These are phyloP conservation scores for Beauveria sp. DNA, from an alignment of 2,329 filamentous ascomycete species.

Conservation along the genomic window DNA sequence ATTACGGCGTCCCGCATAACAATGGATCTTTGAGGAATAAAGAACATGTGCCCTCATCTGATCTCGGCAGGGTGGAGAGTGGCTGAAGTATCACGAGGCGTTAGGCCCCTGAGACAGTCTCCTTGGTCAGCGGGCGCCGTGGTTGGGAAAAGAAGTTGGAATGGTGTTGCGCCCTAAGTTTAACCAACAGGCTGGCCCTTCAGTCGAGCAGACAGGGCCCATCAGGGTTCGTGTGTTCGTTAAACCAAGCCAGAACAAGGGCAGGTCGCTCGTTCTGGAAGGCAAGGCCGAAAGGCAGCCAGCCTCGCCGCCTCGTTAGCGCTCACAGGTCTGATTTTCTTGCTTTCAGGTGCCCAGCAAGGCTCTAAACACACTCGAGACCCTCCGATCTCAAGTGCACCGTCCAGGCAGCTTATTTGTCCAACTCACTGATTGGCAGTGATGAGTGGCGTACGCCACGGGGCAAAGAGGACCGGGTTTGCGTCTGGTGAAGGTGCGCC, in stretches of 20 bases:
- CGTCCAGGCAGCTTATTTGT: background rate
- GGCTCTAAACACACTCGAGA: background rate
- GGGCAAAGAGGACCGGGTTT: background rate
- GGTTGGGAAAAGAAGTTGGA: background rate
- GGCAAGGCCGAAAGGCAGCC: background rate
- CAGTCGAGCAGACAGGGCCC: background rate
- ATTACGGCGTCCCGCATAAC: background rate
- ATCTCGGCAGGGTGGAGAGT: background rate
- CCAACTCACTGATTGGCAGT: background rate
- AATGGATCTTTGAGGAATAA: background rate
- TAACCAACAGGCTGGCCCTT: background rate
- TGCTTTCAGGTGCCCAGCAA: background rate
- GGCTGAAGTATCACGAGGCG: too few species aligned
- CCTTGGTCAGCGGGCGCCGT: too few species aligned
- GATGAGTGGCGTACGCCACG: slow-evolving; percentile 6
- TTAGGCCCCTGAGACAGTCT: too few species aligned
- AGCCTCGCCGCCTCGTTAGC: too few species aligned
- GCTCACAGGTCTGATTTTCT: background rate
- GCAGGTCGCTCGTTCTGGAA: background rate
- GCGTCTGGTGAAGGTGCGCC: background rate
- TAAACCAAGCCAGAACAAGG: background rate
- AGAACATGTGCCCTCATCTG: background rate
- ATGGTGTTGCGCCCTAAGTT: background rate
- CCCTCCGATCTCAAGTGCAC: background rate
- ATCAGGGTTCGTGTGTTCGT: background rate